phyloP scores from a whole-genome alignment of 768 basidiomycete genomes.

The Leucocoprinus sp. region DNA sequence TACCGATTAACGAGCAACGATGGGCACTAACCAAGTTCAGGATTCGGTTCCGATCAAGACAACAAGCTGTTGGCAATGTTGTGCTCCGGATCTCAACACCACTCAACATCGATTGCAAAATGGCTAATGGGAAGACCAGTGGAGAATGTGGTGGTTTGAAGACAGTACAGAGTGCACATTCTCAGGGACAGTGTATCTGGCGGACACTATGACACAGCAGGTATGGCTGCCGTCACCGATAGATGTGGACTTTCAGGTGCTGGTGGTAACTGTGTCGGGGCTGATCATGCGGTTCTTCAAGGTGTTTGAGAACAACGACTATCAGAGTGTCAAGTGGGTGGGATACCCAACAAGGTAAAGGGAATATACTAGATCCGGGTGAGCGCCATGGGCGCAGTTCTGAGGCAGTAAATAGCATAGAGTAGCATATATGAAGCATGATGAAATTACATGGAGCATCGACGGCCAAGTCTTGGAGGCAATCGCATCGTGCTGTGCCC shows the following conservation, averaged over 20 bases:
- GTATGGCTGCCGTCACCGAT: conserved; percentile 98
- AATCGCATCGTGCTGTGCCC: background rate
- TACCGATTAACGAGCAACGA: conserved; percentile 94
- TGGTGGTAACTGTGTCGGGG: conserved; percentile 98
- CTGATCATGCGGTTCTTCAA: conserved; percentile 95
- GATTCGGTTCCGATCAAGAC: conserved; percentile 83
- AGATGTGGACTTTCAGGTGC: conserved; percentile 95
- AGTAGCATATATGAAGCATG: conserved; percentile 4
- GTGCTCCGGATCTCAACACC: conserved; percentile 94
- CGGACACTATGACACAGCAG: conserved; percentile 85
- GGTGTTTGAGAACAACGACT: conserved; percentile 94
- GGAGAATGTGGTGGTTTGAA: conserved; percentile 96
- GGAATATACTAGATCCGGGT: conserved; percentile 93
- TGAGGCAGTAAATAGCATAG: conserved; percentile 1
- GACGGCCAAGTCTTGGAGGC: conserved; percentile 13
- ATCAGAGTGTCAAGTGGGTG: conserved; percentile 95
- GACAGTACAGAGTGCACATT: conserved; percentile 89
- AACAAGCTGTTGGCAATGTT: conserved; percentile 87
- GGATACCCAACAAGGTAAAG: conserved; percentile 87
- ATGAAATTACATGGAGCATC: background rate
- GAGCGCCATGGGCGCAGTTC: conserved; percentile 26
- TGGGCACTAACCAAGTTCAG: conserved; percentile 86
- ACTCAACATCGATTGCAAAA: conserved; percentile 91
- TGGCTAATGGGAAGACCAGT: conserved; percentile 93
- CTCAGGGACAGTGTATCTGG: conserved; percentile 72